phyloP scores from a whole-genome alignment of 345 rosid genomes.

The Boechera stricta region DNA sequence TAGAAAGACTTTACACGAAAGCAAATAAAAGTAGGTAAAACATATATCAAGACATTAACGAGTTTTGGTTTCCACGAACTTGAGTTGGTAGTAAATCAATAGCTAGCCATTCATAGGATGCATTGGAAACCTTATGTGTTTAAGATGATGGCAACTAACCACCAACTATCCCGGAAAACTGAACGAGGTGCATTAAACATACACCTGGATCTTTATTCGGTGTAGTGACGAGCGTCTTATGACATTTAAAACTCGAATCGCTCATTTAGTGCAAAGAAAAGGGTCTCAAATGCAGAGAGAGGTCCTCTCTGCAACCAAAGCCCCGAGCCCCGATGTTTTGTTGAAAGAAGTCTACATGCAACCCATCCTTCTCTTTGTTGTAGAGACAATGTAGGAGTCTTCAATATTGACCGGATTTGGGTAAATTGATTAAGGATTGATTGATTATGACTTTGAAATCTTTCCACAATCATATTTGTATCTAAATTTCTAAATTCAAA shows the following conservation, averaged over 20 bases:
- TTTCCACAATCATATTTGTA: too few species aligned
- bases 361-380: slow-evolving; percentile 2
- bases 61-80: background rate
- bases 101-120: slow-evolving; percentile 7
- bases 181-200: background rate
- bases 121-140: background rate
- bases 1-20: background rate
- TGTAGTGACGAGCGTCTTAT: slow-evolving; percentile 1
- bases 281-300: slow-evolving; percentile 4
- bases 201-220: background rate
- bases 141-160: background rate
- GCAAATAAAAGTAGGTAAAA: background rate
- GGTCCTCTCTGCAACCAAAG: background rate
- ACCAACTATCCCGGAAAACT: slow-evolving; percentile 1
- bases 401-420: background rate
- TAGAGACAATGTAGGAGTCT: background rate
- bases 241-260: background rate
- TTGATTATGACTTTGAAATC: too few species aligned
- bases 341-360: background rate
- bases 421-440: background rate
- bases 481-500: too few species aligned
- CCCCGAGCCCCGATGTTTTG: background rate
- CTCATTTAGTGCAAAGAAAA: background rate
- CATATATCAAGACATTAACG: slow-evolving; percentile 1
- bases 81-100: background rate